These are phyloP conservation scores for Trichoderma afroharzianum DNA, from an alignment of 2,329 filamentous ascomycete genomes.

Conservation along the genomic window DNA sequence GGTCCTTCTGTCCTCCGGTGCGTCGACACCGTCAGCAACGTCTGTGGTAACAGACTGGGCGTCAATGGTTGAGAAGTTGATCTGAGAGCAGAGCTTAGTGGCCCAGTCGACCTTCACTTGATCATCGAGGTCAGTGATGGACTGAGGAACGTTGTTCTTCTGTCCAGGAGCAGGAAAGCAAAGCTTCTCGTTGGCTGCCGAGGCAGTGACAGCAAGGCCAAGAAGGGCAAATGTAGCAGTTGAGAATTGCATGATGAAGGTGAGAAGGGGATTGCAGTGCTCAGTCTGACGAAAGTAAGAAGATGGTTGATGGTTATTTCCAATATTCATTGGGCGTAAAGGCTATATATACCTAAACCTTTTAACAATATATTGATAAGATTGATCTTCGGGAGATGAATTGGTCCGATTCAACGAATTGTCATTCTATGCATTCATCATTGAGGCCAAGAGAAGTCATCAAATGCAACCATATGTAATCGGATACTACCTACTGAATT, in stretches of 20 bases:
- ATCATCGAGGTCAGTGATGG: background rate
- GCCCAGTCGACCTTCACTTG: background rate
- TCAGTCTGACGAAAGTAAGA: background rate
- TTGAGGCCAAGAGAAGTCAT: background rate
- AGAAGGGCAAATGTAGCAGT: background rate
- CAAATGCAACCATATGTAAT: background rate
- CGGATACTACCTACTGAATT: background rate
- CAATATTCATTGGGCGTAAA: background rate
- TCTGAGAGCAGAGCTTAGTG: background rate
- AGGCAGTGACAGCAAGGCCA: background rate
- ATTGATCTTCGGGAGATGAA: background rate
- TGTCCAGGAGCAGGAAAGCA: background rate
- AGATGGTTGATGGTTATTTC: background rate
- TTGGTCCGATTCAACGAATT: background rate
- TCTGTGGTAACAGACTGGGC: background rate
- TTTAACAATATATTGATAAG: background rate
- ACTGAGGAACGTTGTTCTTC: background rate
- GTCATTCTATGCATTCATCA: too few relatives aligned
- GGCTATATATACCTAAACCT: background rate
- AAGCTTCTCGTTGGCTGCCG: background rate
- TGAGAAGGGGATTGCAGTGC: accelerated
- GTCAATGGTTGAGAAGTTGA: background rate
- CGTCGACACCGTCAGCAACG: background rate
- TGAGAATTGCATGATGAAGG: background rate
- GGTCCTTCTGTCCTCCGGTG: background rate